Evolutionary conservation across 805 yeast genomes (phyloP).

Genomic region (Spencermartinsiella europaea): DNA sequence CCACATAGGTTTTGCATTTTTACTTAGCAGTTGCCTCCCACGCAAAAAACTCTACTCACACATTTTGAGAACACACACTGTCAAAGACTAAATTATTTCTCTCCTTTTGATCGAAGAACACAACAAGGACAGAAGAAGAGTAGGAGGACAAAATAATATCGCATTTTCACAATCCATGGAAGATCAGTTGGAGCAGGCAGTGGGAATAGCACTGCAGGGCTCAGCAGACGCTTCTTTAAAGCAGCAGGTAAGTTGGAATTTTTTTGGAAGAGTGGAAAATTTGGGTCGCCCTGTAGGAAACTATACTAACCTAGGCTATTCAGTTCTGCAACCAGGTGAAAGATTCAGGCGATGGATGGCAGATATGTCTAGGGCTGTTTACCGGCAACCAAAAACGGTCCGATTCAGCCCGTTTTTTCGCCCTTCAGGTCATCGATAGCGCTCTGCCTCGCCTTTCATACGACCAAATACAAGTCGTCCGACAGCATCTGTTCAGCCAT

Average conservation of each 20-base stretch:
- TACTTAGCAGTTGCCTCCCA: too few relatives aligned
- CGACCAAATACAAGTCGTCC: constrained; percentile 44
- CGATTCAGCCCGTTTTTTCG: constrained; percentile 58
- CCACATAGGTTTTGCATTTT: too few relatives aligned
- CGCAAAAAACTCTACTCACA: too few relatives aligned
- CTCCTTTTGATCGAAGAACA: too few relatives aligned
- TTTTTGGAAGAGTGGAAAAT: not conserved
- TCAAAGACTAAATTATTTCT: too few relatives aligned
- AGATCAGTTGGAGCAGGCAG: constrained; percentile 80
- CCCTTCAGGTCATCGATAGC: constrained; percentile 64
- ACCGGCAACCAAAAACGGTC: constrained; percentile 36
- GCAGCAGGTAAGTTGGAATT: constrained; percentile 47
- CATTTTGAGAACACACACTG: too few relatives aligned
- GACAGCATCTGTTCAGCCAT: constrained; percentile 45
- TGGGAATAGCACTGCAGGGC: constrained; percentile 72
- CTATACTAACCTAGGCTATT: constrained; percentile 42
- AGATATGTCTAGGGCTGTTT: constrained; percentile 39
- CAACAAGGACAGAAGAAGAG: too few relatives aligned
- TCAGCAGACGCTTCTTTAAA: constrained; percentile 56
- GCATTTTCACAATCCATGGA: too few relatives aligned
- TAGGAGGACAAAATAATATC: too few relatives aligned
- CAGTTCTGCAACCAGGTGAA: constrained; percentile 40
- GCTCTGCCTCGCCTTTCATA: constrained; percentile 41
- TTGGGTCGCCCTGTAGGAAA: too few relatives aligned
- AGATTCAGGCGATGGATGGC: constrained; percentile 44